Base-by-base conservation (phyloP, 495 filamentous ascomycete species). In the Cercophora scortea region DNA sequence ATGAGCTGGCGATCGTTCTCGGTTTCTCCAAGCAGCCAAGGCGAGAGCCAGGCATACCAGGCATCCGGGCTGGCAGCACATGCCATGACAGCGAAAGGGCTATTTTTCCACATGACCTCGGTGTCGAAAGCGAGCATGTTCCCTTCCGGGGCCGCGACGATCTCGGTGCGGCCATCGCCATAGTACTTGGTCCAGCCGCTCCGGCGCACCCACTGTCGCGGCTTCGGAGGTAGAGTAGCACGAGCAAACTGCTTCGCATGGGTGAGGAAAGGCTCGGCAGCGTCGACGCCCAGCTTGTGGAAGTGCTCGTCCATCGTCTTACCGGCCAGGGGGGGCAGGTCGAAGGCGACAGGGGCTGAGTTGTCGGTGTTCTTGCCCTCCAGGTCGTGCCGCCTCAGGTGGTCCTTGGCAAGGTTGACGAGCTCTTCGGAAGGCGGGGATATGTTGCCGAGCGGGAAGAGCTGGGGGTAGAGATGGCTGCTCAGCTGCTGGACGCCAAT, bases 11-110 rank as follows among this genome's bases (percentile, higher is more conserved):
- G 72, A 57, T 88, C 75, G 19, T 78, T 80, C n/a, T 87, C 75
- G 6, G 84, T 82, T 69, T 96, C 88, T 15, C 82, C 88, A 8
- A 99, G 67, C 18, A 99, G 72, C 93, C 93, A 99, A 0, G 93
- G 93, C 17, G 91, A 96, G 47, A 99, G 67, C 93, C 93, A 99
- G 2, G 87, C 88, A 71, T 97, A 99, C 93, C 93, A 99, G 18
- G 87, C 82, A 12, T 82, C 88, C 10, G 87, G 83, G 54, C 88
- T 88, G 45, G 83, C 87, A 9, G 93, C 93, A 57, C 90, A 96
- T 36, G 93, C 93, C 93, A 99, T 97, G 40, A 94, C 87, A 6
- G 93, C 90, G 68, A 87, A 97, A 0, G 86, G 81, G 60, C 84
- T 88, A 61, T 90, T 81, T 60, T 94, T 95, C 74, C 85, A 99